Conservation (phyloP, 2,329 filamentous ascomycete genomes). For the Penicillium decumbens region DNA sequence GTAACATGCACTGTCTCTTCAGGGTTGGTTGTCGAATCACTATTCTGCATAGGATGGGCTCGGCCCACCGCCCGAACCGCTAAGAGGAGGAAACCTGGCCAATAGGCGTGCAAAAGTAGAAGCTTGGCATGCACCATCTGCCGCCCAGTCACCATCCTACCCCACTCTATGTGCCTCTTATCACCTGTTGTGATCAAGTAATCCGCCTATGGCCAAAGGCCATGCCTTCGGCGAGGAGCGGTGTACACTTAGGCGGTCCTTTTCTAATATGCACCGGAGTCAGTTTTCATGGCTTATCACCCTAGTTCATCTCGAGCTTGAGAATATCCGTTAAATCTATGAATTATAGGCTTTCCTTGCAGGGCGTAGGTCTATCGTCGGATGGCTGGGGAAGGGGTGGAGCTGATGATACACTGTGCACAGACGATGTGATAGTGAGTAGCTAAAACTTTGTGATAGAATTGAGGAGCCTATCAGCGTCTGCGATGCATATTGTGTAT, state of each 20-base stretch:
- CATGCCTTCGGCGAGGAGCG: not conserved
- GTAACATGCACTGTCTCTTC: not conserved
- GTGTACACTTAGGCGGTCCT: not conserved
- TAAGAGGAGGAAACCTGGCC: not conserved
- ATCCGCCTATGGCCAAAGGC: not conserved
- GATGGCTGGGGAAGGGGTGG: not conserved
- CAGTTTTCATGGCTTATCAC: not conserved
- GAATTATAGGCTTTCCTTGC: no score
- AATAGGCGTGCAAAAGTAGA: not conserved
- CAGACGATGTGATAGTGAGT: not conserved
- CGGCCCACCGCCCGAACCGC: not conserved
- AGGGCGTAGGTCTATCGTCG: not conserved
- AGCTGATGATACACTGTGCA: not conserved
- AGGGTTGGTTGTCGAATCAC: slow-evolving; percentile 6
- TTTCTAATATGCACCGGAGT: not conserved
- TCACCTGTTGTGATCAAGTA: not conserved
- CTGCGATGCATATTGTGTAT: not conserved
- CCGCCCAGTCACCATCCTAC: slow-evolving; percentile 2
- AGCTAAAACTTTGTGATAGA: not conserved
- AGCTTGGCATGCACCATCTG: slow-evolving; percentile 5
- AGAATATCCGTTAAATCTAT: not conserved
- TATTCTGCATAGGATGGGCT: not conserved
- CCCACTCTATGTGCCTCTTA: not conserved
- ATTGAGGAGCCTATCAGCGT: not conserved
- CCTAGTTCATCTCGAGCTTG: not conserved